phyloP scores from a whole-genome alignment of 176 grass and related monocot species.

The Zea mays region DNA sequence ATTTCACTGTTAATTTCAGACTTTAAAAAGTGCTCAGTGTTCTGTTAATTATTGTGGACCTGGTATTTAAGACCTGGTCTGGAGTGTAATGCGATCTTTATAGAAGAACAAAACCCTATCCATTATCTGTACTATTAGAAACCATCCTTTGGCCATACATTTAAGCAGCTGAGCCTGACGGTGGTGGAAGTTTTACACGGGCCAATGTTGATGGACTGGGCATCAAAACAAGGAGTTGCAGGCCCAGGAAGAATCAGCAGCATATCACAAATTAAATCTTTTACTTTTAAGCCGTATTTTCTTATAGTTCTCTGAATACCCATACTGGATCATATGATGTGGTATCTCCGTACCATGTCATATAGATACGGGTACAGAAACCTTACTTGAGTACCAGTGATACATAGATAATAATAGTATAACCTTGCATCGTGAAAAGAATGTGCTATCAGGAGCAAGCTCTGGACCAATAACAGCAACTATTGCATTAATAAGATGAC shows the following conservation, averaged over 20 bases:
- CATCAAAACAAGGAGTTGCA: background rate
- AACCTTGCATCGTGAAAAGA: constrained; percentile 99
- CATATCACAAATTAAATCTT: background rate
- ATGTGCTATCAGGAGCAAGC: constrained; percentile 83
- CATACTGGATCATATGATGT: background rate
- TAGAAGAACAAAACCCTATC: no score
- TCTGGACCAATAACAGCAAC: constrained; percentile 98
- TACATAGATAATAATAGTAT: constrained; percentile 3
- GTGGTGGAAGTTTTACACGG: background rate
- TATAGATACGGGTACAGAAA: no score
- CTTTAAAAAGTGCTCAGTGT: no score
- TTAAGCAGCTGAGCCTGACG: background rate
- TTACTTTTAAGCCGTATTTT: background rate
- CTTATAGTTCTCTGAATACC: background rate
- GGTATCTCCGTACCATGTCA: no score
- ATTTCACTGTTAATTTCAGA: no score
- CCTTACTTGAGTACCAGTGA: background rate
- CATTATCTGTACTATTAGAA: no score
- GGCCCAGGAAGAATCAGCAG: no score
- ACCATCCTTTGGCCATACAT: no score
- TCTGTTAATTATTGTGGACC: no score
- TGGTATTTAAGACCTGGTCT: no score
- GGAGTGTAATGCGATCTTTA: no score
- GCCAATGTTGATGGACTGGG: background rate
- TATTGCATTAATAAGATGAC: constrained; percentile 89